Base-by-base conservation (phyloP, 345 rosid genomes). In the Bruguiera sexangula region DNA sequence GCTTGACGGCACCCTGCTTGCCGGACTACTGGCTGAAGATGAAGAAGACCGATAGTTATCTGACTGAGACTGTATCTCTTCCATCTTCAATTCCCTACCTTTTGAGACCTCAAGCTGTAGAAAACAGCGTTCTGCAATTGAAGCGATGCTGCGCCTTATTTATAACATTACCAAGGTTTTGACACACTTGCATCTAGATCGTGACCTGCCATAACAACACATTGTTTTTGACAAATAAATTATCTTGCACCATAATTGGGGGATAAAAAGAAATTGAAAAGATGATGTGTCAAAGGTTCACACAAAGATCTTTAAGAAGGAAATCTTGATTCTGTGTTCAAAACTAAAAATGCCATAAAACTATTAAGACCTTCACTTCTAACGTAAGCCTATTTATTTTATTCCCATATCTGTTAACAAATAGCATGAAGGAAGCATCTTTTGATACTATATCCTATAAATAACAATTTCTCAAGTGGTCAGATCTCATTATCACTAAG, bases 31-130 rank as follows among this genome's bases (percentile, higher is more conserved):
- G 1, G 98, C 97, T 11, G 97, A 90, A 53, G 99, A 96, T 0
- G 99, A 96, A 0, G 98, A 96, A 37, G 99, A 96, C 82, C 99
- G 87, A 66, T 90, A 96, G 43, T 90, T 85, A 73, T 96, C 99
- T 1, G 96, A 90, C 36, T 92, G 97, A 37, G 90, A 83, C 71
- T 96, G 99, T 87, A 96, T 96, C 85, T 96, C 99, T 77, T 96
- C 99, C 98, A 96, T 92, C 62, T 31, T 68, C 30, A 31, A 59
- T 63, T 69, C 46, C 63, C 68, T 13, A 54, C 72, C 74, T 36
- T 68, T 66, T 68, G 66, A 66, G 80, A 71, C 69, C 55, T 68
- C 73, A 65, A 56, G 59, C 53, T 54, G 31, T 29, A 56, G 54
- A 75, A 60, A 68, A 43, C 55, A 62, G 60, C 69, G 66, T 48